phyloP scores from a whole-genome alignment of 2,329 filamentous ascomycete species.

The Trichoderma sp. region DNA sequence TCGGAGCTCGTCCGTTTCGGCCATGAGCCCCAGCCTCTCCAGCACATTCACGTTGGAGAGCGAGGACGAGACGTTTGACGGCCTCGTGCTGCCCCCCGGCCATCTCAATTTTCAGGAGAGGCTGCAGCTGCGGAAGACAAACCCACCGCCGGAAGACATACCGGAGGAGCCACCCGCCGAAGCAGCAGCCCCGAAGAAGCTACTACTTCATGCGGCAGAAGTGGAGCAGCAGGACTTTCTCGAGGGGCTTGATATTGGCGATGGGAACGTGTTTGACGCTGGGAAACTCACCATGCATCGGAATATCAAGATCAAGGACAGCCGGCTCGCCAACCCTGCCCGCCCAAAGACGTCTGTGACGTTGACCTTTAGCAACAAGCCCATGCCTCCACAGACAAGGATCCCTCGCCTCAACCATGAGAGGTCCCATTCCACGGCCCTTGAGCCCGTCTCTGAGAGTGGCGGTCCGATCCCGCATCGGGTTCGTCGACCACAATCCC shows the following conservation, averaged over 20 bases:
- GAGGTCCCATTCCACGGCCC: conserved; percentile 63
- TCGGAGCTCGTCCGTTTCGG: conserved; percentile 82
- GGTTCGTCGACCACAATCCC: conserved; percentile 62
- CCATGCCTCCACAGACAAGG: conserved; percentile 57
- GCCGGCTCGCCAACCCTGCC: conserved; percentile 64
- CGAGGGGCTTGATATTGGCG: conserved; percentile 79
- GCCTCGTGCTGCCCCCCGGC: conserved; percentile 79
- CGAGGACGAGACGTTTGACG: conserved; percentile 87
- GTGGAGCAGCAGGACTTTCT: conserved; percentile 73
- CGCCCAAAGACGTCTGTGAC: conserved; percentile 75
- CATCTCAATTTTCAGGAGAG: conserved; percentile 80
- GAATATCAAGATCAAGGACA: conserved; percentile 82
- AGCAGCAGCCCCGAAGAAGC: conserved; percentile 30
- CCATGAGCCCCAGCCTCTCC: conserved; percentile 86
- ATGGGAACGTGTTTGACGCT: conserved; percentile 76
- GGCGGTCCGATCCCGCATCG: conserved; percentile 63
- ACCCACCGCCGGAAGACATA: conserved; percentile 52
- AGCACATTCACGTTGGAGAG: conserved; percentile 90
- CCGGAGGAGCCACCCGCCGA: conserved; percentile 35
- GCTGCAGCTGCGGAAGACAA: conserved; percentile 67
- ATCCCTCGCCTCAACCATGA: conserved; percentile 77
- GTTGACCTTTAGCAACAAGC: conserved; percentile 85
- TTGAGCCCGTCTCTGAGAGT: conserved; percentile 92
- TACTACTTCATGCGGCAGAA: conserved; percentile 35
- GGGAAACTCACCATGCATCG: conserved; percentile 82